Conservation (phyloP, 2,329 filamentous ascomycete genomes). For the Eutypella sp. region DNA sequence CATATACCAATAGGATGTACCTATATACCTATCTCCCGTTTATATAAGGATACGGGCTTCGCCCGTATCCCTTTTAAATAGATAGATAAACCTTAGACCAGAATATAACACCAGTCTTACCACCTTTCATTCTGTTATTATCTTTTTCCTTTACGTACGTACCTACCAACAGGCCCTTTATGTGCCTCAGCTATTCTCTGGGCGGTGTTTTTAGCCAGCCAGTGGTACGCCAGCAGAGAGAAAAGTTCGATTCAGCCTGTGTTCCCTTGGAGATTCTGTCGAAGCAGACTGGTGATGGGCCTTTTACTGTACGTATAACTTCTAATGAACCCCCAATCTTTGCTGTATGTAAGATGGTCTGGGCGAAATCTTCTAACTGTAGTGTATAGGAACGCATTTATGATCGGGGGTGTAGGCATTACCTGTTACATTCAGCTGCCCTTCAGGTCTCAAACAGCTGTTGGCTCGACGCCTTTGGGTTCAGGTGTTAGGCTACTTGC, state of each 20-base stretch:
- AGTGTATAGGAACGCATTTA: slow-evolving; percentile 9
- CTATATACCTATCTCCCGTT: too few relatives aligned
- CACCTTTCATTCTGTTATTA: too few relatives aligned
- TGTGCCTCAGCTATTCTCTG: slow-evolving; percentile 7
- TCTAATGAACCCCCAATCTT: neutral
- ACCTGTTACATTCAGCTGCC: slow-evolving; percentile 11
- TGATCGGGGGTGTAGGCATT: slow-evolving; percentile 11
- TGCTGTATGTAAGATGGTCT: too few relatives aligned
- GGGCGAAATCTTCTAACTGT: neutral
- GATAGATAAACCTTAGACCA: too few relatives aligned
- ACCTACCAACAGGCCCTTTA: too few relatives aligned
- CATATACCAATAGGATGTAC: too few relatives aligned
- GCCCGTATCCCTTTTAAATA: too few relatives aligned
- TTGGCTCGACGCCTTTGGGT: slow-evolving; percentile 8
- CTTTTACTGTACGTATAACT: slow-evolving; percentile 9
- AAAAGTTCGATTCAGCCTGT: slow-evolving; percentile 8
- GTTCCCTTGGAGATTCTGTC: slow-evolving; percentile 14
- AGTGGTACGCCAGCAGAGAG: slow-evolving; percentile 8
- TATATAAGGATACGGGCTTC: too few relatives aligned
- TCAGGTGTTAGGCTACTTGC: slow-evolving; percentile 11
- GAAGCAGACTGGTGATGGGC: slow-evolving; percentile 10
- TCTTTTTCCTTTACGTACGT: too few relatives aligned
- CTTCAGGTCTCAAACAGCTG: slow-evolving; percentile 11
- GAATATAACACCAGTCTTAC: too few relatives aligned
- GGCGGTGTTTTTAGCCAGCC: slow-evolving; percentile 11